Evolutionary conservation across 1,284 basidiomycete genomes (phyloP), one percentile per base, ranked within the genome.

Genomic region (Trametes versicolor): DNA sequence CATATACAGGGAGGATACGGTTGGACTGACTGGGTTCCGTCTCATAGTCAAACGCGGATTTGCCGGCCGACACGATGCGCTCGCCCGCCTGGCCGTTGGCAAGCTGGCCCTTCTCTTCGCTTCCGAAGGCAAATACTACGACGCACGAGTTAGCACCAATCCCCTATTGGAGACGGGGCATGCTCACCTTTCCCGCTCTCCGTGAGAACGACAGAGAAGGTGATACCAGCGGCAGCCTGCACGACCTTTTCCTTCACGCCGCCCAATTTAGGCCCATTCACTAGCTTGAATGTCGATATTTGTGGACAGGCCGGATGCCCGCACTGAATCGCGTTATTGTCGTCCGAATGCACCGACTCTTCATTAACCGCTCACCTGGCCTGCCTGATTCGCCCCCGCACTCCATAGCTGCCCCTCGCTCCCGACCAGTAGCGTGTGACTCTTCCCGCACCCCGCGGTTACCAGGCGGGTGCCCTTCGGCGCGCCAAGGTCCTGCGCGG

Each of bases 21-120:
- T 39, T 23, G 63, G 54, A 82, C 85, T 73, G 70, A 94, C 93
- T 81, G 27, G 95, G 93, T 15, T 89, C 85, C 21, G 83, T 79
- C 72, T 94, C 89, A n/a, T 93, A 85, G 75, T 96, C 95, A 72
- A 87, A 97, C 12, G 87, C 89, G 0, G 90, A 86, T 76, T 95
- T 95, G 70, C 94, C 94, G 41, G 89, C 93, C 2, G 91, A 91
- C 8, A 90, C 88, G 65, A 97, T 92, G 47, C 95, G 87, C 78
- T 97, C 95, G 21, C 96, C 95, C 0, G 95, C 96, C 62, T 88
- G 87, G 17, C 96, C 96, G 72, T 96, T 97, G 0, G 96, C 97
- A 0, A 98, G 83, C 71, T 98, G 95, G 1, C 97, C 97, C 70
- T 94, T 90, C 78, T 98, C 95, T n/a, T 90, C 93, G 60, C 93